Base-by-base conservation (phyloP, 805 yeast species). In the Kuraishia capsulata region DNA sequence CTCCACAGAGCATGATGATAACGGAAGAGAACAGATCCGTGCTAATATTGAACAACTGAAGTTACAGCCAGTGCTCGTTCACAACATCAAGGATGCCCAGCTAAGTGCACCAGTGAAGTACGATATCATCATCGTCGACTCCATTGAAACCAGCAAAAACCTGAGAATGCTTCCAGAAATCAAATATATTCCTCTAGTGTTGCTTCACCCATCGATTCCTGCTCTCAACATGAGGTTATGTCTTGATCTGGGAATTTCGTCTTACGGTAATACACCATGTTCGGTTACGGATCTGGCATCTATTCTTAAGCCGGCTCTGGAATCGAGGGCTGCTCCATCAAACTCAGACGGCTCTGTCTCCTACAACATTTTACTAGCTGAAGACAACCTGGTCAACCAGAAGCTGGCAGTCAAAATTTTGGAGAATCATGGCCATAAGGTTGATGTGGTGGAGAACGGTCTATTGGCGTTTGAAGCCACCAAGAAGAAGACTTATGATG, bases 221-320 rank as follows among this genome's bases (percentile, higher is more conserved):
- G 78, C 78, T 35, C 72, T 85, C 50, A 84, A 81, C 50, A 79
- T 86, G 78, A 76, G 85, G 57, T 70, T 79, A 33, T 87, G 95
- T 56, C 67, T 86, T 30, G 95, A 87, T 54, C 65, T 86, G 44
- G 95, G 95, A 50, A 86, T 86, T 39, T 81, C 90, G 9, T 81
- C 92, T 0, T 85, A 83, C 54, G 95, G 95, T 34, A 86, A 84
- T 54, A 82, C 92, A 1, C 95, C 95, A 18, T 85, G 95, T 53
- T 75, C 89, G 0, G 73, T 80, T 9, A 74, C 81, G 36, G 95
- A 87, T 51, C 66, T 86, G 46, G 94, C 92, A 3, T 81, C 87
- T 36, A 84, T 86, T 19, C 67, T 86, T 50, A 77, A 84, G 37
- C 94, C 95, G 2, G 95, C 95, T 0, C 62, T 86, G 41, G 95